Base-by-base conservation (phyloP, 2,329 filamentous ascomycete genomes). In the Aspergillus felis region DNA sequence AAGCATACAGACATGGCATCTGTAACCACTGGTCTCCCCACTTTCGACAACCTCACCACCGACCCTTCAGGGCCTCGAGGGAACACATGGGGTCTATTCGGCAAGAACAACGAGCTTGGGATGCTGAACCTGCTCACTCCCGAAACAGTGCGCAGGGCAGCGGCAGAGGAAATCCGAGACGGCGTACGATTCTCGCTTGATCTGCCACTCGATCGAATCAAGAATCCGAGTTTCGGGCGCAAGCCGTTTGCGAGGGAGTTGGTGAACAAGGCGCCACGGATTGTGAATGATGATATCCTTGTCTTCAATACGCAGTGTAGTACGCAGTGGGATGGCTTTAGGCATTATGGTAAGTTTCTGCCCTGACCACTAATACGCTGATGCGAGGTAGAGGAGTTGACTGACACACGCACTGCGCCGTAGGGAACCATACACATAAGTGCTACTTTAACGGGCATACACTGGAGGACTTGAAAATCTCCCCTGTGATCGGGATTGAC, bases 241-340 rank as follows among this genome's bases (percentile, higher is more conserved):
- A 78, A 81, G 58, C 70, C 76, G 3, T 85, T 88, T 65, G 75
- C 83, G 58, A 79, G 84, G 63, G 68, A 82, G 17, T 68, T 86
- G 27, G 76, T 81, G 56, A 74, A 79, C 48, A 84, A 84, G 69
- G 68, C 75, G 2, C 80, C 81, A 2, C 71, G 79, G 17, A 73
- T 76, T 5, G 80, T 85, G 27, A 86, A 87, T 66, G 85, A 87
- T 66, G 84, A 87, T 68, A 73, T 80, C 29, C 82, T 83, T 77
- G 77, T 76, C 0, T 81, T 85, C 63, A 86, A 86, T 68, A 81
- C 83, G 0, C 84, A 85, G 68, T 78, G 78, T 7, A 82, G 81
- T 41, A 82, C 79, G 47, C 83, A 86, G 67, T 86, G 74, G 74
- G 73, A 76, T 66, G 71, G 74, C 4, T 74, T 75, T 42, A 60